Evolutionary conservation across 2,329 filamentous ascomycete species (phyloP).

Genomic region (Camillea tinctor): DNA sequence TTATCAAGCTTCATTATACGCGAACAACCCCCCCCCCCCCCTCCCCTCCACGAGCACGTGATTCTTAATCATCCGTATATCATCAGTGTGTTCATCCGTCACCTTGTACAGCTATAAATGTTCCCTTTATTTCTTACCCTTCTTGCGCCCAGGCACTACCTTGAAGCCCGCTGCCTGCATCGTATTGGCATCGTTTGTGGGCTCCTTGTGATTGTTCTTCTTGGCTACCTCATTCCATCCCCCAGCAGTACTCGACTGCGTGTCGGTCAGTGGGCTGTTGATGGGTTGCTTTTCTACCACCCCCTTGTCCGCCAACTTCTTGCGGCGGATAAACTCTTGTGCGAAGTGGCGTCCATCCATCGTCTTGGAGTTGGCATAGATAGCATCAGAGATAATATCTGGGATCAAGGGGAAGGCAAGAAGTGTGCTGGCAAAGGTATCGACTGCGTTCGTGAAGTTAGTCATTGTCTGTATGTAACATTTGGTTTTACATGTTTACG

Average conservation of each 20-base stretch:
- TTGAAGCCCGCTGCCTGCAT: constrained; percentile 71
- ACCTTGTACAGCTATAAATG: not conserved
- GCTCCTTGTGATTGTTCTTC: constrained; percentile 66
- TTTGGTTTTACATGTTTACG: not conserved
- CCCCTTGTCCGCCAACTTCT: constrained; percentile 90
- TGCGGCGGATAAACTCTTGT: constrained; percentile 89
- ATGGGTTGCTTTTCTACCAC: constrained; percentile 73
- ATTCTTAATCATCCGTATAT: not conserved
- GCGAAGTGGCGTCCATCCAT: constrained; percentile 93
- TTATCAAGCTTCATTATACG: no score
- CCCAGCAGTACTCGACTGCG: constrained; percentile 44
- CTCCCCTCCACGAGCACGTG: not conserved
- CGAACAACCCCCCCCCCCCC: no score
- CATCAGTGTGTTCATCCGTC: no score
- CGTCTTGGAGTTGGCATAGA: constrained; percentile 82
- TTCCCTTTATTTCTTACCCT: constrained; percentile 66
- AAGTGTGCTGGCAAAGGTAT: constrained; percentile 76
- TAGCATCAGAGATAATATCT: constrained; percentile 82
- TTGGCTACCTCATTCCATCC: constrained; percentile 98
- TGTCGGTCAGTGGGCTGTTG: constrained; percentile 44
- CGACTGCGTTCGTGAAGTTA: constrained; percentile 51
- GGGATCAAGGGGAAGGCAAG: constrained; percentile 73
- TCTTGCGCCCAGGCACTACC: constrained; percentile 90
- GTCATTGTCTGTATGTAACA: not conserved
- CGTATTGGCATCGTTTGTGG: constrained; percentile 41